A percentile compares a stretch with the other conserved stretches of the same genome.
Evolutionary conservation across 345 rosid species (phyloP).

Genomic region (Erysimum cheiranthoides): DNA sequence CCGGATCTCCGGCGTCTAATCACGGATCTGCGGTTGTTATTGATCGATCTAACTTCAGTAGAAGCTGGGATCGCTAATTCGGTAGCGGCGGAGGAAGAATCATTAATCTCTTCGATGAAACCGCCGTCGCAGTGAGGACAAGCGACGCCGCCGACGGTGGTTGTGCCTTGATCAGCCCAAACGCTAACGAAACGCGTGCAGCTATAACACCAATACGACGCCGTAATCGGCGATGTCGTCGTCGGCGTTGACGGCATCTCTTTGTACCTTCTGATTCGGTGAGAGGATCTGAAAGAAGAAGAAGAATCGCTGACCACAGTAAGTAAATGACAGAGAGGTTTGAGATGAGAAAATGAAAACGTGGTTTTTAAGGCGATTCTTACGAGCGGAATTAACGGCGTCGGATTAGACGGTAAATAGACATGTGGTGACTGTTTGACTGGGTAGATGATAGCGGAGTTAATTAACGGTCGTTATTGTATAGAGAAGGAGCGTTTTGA

Average conservation of each 20-base stretch:
- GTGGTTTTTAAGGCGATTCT: conserved; percentile 30
- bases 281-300: conserved; percentile 26
- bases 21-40: conserved; percentile 48
- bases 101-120: conserved; percentile 59
- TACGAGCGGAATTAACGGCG: conserved; percentile 39
- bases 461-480: conserved; percentile 31
- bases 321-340: not conserved
- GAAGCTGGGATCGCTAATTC: conserved; percentile 29
- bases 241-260: conserved; percentile 37
- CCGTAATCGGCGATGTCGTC: conserved; percentile 23
- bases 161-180: conserved; percentile 41
- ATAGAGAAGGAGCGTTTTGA: conserved; percentile 38
- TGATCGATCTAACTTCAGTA: conserved; percentile 38
- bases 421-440: conserved; percentile 40
- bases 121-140: conserved; percentile 81
- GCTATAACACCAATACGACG: conserved; percentile 82
- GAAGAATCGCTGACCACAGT: conserved; percentile 33
- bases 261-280: not conserved
- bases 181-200: conserved; percentile 67
- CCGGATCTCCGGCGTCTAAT: conserved; percentile 48
- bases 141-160: conserved; percentile 44
- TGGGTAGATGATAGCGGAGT: conserved; percentile 36
- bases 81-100: conserved; percentile 22
- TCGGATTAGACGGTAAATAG: conserved; percentile 31
- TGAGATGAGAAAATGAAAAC: conserved; percentile 33